Conservation (phyloP, 352 stramenopile genomes). For the Phytopythium delawarense region DNA sequence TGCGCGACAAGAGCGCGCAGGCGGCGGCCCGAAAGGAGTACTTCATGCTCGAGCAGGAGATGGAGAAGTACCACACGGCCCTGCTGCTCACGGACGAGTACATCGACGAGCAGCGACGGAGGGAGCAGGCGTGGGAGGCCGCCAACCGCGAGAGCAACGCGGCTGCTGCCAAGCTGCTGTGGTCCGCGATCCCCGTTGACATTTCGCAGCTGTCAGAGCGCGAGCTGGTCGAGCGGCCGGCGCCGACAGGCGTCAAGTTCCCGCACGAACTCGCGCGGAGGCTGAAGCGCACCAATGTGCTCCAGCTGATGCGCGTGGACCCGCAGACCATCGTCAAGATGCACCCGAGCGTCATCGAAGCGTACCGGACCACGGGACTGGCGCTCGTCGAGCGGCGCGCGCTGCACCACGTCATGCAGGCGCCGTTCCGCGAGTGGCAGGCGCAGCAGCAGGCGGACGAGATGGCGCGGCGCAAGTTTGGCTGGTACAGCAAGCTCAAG, state of each 20-base stretch:
- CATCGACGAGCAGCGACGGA: conserved; percentile 61
- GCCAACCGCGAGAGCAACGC: conserved; percentile 45
- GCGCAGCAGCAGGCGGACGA: conserved; percentile 77
- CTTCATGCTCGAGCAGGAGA: conserved; percentile 86
- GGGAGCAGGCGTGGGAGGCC: conserved; percentile 76
- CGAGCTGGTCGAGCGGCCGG: conserved; percentile 43
- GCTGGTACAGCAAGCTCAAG: conserved; percentile 82
- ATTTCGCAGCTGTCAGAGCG: conserved; percentile 76
- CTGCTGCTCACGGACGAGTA: conserved; percentile 90
- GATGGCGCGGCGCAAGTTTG: conserved; percentile 72
- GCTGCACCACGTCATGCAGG: conserved; percentile 68
- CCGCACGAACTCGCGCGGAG: conserved; percentile 65
- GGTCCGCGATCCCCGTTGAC: conserved; percentile 78
- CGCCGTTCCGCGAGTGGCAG: conserved; percentile 59
- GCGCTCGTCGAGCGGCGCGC: conserved; percentile 84
- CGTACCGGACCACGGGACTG: conserved; percentile 53
- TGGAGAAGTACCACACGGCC: conserved; percentile 89
- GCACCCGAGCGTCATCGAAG: conserved; percentile 78
- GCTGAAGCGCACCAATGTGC: conserved; percentile 88
- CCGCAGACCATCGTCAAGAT: conserved; percentile 75
- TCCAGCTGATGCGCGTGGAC: conserved; percentile 73
- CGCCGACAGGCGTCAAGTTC: conserved; percentile 62
- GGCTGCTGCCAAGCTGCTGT: conserved; percentile 46
- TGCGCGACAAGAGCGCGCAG: conserved; percentile 38
- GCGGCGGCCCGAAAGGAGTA: conserved; percentile 73